Evolutionary conservation across 1,284 basidiomycete species (phyloP).

Genomic region (Ustilago trichophora): DNA sequence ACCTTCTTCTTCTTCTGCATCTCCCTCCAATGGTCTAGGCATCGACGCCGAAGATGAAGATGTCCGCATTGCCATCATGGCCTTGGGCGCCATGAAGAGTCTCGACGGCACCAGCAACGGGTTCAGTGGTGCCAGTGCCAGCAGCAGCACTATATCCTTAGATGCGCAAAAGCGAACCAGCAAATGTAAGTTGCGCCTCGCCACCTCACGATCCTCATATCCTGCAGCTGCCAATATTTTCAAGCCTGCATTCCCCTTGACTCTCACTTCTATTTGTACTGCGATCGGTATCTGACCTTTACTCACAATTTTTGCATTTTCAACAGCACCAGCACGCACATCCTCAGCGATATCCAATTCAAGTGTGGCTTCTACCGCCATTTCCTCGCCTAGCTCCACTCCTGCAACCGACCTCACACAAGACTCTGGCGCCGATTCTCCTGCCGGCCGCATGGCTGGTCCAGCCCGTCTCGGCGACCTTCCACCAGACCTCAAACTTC

Average conservation of each 20-base stretch:
- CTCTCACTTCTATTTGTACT: no score
- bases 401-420: slow-evolving; percentile 52
- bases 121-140: slow-evolving; percentile 9
- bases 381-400: slow-evolving; percentile 55
- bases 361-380: slow-evolving; percentile 50
- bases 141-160: slow-evolving; percentile 20
- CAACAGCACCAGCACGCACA: slow-evolving; percentile 21
- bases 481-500: slow-evolving; percentile 56
- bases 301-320: background rate
- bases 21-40: slow-evolving; percentile 25
- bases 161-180: slow-evolving; percentile 21
- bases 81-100: slow-evolving; percentile 55
- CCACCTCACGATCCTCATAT: no score
- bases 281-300: background rate
- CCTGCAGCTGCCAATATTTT: no score
- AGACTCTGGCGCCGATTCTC: slow-evolving; percentile 40
- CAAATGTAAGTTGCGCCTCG: slow-evolving; percentile 21
- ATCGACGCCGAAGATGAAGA: slow-evolving; percentile 56
- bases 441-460: slow-evolving; percentile 18
- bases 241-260: no score
- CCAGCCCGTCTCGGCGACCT: slow-evolving; percentile 49
- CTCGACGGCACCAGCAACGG: slow-evolving; percentile 40
- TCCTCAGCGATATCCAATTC: slow-evolving; percentile 52
- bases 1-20: background rate
- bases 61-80: slow-evolving; percentile 59